Evolutionary conservation across 1,139 yeast species (phyloP).

Genomic region (Williopsis jadinii): DNA sequence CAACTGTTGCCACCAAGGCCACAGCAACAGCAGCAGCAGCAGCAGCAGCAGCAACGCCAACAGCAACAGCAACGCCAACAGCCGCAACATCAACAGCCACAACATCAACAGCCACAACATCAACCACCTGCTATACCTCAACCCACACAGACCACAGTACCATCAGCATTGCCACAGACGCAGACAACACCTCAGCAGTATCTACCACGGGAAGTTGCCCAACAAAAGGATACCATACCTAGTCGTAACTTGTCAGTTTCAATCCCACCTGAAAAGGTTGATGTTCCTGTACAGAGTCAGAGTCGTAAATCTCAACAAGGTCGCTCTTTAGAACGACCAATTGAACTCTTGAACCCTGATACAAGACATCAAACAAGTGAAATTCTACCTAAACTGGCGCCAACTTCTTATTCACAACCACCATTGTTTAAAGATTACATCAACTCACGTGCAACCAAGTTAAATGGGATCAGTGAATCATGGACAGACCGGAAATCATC

Average conservation of each 20-base stretch:
- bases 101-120: neutral
- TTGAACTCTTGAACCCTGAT: neutral
- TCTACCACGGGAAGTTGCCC: too few species aligned
- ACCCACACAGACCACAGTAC: neutral
- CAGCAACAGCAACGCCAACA: neutral
- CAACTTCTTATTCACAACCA: neutral
- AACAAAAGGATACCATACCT: too few species aligned
- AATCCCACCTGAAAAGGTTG: constrained; percentile 7
- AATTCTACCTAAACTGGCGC: neutral
- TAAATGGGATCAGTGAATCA: neutral
- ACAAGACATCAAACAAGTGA: neutral
- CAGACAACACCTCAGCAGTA: too few species aligned
- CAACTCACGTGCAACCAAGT: neutral
- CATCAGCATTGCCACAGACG: too few species aligned
- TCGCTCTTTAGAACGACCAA: neutral
- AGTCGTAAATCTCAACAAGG: neutral
- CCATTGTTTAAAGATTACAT: neutral
- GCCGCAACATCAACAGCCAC: neutral
- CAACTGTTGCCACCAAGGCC: neutral
- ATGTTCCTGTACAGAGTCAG: neutral
- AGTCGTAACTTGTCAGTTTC: constrained; percentile 4
- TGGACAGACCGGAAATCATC: constrained; percentile 1
- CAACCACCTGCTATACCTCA: constrained; percentile 1
- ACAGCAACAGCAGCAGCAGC: neutral
- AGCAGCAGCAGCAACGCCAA: neutral